Evolutionary conservation across 768 basidiomycete genomes (phyloP).

Genomic region (Leccinum arenicola): DNA sequence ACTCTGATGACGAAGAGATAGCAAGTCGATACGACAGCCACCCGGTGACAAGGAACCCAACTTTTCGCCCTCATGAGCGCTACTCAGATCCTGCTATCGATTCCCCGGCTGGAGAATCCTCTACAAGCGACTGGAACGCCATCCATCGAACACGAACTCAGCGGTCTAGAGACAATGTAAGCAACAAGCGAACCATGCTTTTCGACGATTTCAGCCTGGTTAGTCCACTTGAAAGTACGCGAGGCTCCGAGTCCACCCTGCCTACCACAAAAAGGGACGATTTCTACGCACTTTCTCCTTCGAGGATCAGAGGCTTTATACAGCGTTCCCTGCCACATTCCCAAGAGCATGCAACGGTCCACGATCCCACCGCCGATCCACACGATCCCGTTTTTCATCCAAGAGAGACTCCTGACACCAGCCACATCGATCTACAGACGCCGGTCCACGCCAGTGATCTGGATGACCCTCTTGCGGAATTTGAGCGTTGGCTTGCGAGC

Average conservation of each 20-base stretch:
- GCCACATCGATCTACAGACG: background rate
- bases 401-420: background rate
- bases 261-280: constrained; percentile 2
- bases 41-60: background rate
- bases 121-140: constrained; percentile 1
- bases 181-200: background rate
- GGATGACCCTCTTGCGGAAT: constrained; percentile 57
- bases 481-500: constrained; percentile 69
- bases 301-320: constrained; percentile 26
- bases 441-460: background rate
- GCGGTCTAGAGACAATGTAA: constrained; percentile 9
- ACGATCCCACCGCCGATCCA: background rate
- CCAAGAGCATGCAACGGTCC: background rate
- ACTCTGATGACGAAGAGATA: constrained; percentile 12
- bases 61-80: constrained; percentile 26
- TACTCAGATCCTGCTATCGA: constrained; percentile 29
- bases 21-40: constrained; percentile 1
- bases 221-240: background rate
- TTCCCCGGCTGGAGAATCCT: background rate
- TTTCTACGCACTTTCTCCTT: constrained; percentile 20
- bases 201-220: background rate
- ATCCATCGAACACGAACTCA: constrained; percentile 6
- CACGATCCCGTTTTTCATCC: background rate
- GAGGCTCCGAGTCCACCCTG: background rate
- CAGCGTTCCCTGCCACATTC: background rate